Conservation (phyloP, 495 filamentous ascomycete genomes). For the Pyrenula massariospora region DNA sequence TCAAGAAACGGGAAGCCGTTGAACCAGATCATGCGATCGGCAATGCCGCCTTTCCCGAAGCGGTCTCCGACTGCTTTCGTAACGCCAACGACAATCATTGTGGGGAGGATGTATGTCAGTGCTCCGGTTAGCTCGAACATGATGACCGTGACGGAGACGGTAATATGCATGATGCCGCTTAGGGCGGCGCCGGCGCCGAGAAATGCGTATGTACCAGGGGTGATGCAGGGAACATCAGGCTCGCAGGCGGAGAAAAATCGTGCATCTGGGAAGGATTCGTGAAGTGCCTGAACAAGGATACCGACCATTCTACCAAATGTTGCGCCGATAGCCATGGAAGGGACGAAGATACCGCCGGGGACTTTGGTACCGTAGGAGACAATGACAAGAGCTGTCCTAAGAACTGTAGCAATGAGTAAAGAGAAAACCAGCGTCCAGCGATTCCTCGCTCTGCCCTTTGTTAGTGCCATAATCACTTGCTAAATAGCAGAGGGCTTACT, state of each 20-base stretch:
- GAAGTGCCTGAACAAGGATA: constrained; percentile 81
- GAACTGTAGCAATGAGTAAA: constrained; percentile 64
- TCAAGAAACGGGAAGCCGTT: constrained; percentile 96
- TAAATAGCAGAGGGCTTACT: constrained; percentile 29
- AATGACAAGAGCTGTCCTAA: constrained; percentile 79
- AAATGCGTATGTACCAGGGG: constrained; percentile 90
- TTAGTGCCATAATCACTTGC: constrained; percentile 11
- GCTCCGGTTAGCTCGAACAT: constrained; percentile 98
- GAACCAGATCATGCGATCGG: constrained; percentile 99
- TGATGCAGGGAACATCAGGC: constrained; percentile 84
- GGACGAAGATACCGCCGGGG: constrained; percentile 92
- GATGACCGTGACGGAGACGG: constrained; percentile 92
- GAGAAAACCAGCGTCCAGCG: constrained; percentile 74
- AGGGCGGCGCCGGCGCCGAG: constrained; percentile 93
- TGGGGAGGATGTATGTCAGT: constrained; percentile 88
- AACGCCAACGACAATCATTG: constrained; percentile 97
- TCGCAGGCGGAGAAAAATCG: constrained; percentile 78
- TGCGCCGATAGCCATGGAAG: constrained; percentile 94
- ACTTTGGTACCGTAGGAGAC: constrained; percentile 98
- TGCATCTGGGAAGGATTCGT: constrained; percentile 71
- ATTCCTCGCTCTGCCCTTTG: constrained; percentile 33
- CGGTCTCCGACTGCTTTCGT: constrained; percentile 89
- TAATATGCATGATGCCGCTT: constrained; percentile 96
- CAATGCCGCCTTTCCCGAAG: constrained; percentile 91
- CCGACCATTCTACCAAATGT: constrained; percentile 91